Conservation (phyloP, 2,329 filamentous ascomycete genomes). For the Neopestalotiopsis rosae region DNA sequence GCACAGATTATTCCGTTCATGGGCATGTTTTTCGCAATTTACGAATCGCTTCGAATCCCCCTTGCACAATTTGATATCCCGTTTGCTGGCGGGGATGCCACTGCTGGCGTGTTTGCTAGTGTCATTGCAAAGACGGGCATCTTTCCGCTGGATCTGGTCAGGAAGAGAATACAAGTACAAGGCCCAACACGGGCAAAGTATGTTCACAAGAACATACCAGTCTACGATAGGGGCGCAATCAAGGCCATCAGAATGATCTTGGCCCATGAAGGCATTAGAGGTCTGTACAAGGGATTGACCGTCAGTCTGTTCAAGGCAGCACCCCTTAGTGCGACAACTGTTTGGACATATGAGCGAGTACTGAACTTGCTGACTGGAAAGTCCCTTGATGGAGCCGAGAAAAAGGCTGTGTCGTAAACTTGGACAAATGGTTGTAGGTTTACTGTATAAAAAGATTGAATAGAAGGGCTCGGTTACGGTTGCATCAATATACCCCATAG, state of each 20-base stretch:
- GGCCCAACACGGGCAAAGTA: constrained; percentile 83
- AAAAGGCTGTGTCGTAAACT: not conserved
- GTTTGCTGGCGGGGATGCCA: constrained; percentile 81
- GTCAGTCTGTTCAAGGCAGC: constrained; percentile 93
- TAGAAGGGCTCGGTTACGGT: not conserved
- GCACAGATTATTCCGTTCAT: constrained; percentile 94
- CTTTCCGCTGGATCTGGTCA: constrained; percentile 90
- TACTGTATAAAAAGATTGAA: not conserved
- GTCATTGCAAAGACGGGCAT: constrained; percentile 86
- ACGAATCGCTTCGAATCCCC: constrained; percentile 75
- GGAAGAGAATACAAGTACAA: constrained; percentile 94
- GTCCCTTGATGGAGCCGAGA: constrained; percentile 24
- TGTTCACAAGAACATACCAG: constrained; percentile 85
- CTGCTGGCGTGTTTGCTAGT: constrained; percentile 80
- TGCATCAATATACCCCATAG: constrained; percentile 22
- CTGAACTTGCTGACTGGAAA: constrained; percentile 61
- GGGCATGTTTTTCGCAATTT: constrained; percentile 92
- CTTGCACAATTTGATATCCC: constrained; percentile 63
- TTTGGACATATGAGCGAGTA: constrained; percentile 90
- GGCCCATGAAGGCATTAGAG: constrained; percentile 74
- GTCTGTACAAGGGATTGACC: constrained; percentile 85
- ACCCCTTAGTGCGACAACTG: constrained; percentile 88
- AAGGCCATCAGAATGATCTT: constrained; percentile 73
- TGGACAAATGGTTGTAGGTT: not conserved
- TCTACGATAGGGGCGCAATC: constrained; percentile 72